Conservation (phyloP, 768 basidiomycete species). For the Leccinum imitatum region DNA sequence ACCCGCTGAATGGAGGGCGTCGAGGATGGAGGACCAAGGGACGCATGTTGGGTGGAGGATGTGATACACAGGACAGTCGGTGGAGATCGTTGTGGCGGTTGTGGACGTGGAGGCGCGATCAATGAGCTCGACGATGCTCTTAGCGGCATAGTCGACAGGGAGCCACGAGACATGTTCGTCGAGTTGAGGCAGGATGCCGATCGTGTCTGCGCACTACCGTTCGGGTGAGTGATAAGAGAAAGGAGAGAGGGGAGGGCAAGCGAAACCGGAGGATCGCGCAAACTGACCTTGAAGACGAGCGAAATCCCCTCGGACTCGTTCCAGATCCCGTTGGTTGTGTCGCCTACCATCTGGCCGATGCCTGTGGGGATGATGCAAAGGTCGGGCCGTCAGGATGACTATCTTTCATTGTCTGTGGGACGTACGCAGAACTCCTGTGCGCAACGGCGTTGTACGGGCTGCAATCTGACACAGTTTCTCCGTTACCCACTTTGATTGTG, state of each 20-base stretch:
- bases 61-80: not conserved
- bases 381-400: not conserved
- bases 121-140: constrained; percentile 44
- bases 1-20: constrained; percentile 36
- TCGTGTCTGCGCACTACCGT: constrained; percentile 39
- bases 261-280: not conserved
- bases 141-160: constrained; percentile 52
- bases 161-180: constrained; percentile 45
- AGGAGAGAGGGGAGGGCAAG: not conserved
- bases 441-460: constrained; percentile 26
- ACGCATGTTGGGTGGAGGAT: not conserved
- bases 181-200: constrained; percentile 34
- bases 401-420: not conserved
- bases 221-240: not conserved
- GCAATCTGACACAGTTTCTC: constrained; percentile 53
- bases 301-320: constrained; percentile 47
- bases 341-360: constrained; percentile 59
- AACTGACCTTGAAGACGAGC: constrained; percentile 31
- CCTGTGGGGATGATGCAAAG: constrained; percentile 26
- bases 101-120: constrained; percentile 17
- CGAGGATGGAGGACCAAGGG: constrained; percentile 42
- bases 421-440: constrained; percentile 23
- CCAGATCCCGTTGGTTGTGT: constrained; percentile 49
- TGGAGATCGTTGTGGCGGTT: not conserved
- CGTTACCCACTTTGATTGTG: constrained; percentile 49